Evolutionary conservation across 2,329 filamentous ascomycete species (phyloP).

Genomic region (Chaetomiaceae sp.): DNA sequence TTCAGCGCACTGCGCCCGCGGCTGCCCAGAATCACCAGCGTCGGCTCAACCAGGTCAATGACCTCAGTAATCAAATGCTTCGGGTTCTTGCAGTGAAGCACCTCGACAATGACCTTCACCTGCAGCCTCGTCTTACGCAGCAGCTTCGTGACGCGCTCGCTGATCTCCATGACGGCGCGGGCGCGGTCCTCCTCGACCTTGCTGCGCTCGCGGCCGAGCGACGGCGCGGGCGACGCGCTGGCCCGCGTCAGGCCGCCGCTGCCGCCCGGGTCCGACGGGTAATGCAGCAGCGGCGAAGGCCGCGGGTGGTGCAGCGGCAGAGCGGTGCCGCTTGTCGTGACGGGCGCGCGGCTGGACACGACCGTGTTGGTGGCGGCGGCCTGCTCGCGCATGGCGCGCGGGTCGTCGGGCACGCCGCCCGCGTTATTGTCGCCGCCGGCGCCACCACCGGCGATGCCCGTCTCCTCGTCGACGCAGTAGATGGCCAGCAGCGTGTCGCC

Average conservation of each 20-base stretch:
- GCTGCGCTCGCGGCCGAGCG: slow-evolving; percentile 41
- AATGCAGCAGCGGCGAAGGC: slow-evolving; percentile 29
- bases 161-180: slow-evolving; percentile 76
- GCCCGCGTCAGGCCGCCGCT: too few relatives aligned
- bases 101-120: slow-evolving; percentile 88
- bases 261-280: slow-evolving; percentile 29
- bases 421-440: slow-evolving; percentile 40
- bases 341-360: slow-evolving; percentile 35
- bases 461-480: slow-evolving; percentile 89
- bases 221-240: slow-evolving; percentile 43
- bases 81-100: slow-evolving; percentile 96
- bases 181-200: slow-evolving; percentile 72
- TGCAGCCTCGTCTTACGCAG: slow-evolving; percentile 87
- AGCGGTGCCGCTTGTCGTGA: slow-evolving; percentile 22
- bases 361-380: slow-evolving; percentile 65
- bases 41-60: slow-evolving; percentile 88
- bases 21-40: slow-evolving; percentile 86
- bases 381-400: slow-evolving; percentile 69
- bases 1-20: slow-evolving; percentile 87
- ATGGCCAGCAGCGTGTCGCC: slow-evolving; percentile 91
- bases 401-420: slow-evolving; percentile 64
- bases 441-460: too few relatives aligned
- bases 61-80: slow-evolving; percentile 95
- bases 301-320: slow-evolving; percentile 29
- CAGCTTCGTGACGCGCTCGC: slow-evolving; percentile 74